Base-by-base conservation (phyloP, 257 asterid species). In the Salvia rosmarinus region DNA sequence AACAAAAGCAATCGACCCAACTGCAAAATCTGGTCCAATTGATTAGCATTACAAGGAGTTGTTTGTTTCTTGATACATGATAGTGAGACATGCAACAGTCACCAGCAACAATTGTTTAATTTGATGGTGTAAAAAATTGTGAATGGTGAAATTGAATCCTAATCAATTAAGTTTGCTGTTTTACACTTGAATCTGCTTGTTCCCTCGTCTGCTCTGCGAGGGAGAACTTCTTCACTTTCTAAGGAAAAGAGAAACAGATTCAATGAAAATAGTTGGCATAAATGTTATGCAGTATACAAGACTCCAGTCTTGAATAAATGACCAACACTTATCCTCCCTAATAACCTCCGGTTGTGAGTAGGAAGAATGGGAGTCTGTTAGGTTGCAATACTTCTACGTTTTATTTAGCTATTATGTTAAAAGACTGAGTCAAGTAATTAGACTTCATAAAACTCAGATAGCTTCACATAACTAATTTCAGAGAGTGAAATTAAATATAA, bases 151-250 rank as follows among this genome's bases (percentile, higher is more conserved):
- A 63, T 46, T 25, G 30, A 25, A 25, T 25, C 30, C 30, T 25
- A 25, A 25, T 25, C 30, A 25, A 25, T 25, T 25, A 80, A 72
- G 25, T 70, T 70, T 66, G 75, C 63, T 73, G 80, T 81, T 72
- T 82, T 62, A 32, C 64, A 42, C 72, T 65, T 19, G 85, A 73
- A 75, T 82, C 83, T 28, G 79, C 46, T 65, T 66, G 55, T 70
- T 79, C 74, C 44, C 30, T 66, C 72, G 39, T 64, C 62, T 49
- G 71, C 42, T 79, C 85, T 23, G 78, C 87, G 51, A 82, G 81
- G 65, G 85, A 85, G 76, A 85, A 85, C 79, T 82, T 82, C 84
- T 80, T 85, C 84, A 85, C 89, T 72, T 85, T 85, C 89, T 85
- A 80, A 50, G 64, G 68, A 52, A 25, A 52, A 40, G 63, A 64